A percentile compares a stretch with the other conserved stretches of the same genome.
Evolutionary conservation across 768 basidiomycete species (phyloP).

Genomic region (Suillus bovinus): DNA sequence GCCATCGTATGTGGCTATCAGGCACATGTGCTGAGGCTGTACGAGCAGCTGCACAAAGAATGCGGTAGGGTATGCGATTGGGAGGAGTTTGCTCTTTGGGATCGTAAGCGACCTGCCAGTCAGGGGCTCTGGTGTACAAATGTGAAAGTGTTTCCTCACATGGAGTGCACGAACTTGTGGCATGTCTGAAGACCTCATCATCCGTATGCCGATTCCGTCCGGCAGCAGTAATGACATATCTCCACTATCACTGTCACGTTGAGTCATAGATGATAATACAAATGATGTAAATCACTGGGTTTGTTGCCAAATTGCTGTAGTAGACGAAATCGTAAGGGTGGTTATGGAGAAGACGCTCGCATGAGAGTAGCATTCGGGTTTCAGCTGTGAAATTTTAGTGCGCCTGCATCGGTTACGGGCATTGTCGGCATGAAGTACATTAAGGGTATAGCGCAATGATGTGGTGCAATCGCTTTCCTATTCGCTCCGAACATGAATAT

Average conservation of each 20-base stretch:
- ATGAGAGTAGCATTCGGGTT: neutral
- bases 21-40: slow-evolving; percentile 29
- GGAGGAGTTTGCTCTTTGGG: slow-evolving; percentile 25
- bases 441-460: neutral
- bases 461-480: neutral
- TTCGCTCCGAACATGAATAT: neutral
- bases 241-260: no score
- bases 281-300: no score
- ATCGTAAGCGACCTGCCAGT: neutral
- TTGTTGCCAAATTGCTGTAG: neutral
- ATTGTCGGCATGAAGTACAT: neutral
- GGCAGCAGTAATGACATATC: neutral
- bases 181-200: slow-evolving; percentile 31
- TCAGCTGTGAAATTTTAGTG: neutral
- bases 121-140: neutral
- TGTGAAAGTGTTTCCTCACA: slow-evolving; percentile 15
- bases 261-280: neutral
- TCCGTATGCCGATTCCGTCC: slow-evolving; percentile 19
- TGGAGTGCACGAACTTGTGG: slow-evolving; percentile 28
- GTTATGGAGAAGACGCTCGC: neutral
- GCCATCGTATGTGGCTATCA: slow-evolving; percentile 25
- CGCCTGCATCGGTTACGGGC: neutral
- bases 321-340: neutral
- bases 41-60: slow-evolving; percentile 35
- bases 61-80: slow-evolving; percentile 28